phyloP scores from a whole-genome alignment of 78 protist species.

The Paratrimastix pyriformis region DNA sequence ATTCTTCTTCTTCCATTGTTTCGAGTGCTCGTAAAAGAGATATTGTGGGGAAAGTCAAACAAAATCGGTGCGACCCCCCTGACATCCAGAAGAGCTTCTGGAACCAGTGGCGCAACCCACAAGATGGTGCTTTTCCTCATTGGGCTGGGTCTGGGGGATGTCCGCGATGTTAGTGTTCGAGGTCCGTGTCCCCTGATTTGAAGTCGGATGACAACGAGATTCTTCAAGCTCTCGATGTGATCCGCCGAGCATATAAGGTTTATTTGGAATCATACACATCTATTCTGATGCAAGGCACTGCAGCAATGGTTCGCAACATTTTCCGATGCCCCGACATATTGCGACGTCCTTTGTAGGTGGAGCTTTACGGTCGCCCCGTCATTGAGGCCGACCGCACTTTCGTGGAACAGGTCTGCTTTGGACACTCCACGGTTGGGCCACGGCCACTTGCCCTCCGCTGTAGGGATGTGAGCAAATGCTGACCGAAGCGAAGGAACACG shows the following conservation, averaged over 20 bases:
- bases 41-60: no score
- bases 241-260: conserved; percentile 55
- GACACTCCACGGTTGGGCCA: neutral
- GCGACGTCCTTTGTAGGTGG: conserved; percentile 32
- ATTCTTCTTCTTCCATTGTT: no score
- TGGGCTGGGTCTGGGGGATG: conserved; percentile 96
- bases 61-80: no score
- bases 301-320: conserved; percentile 7
- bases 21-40: no score
- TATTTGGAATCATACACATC: conserved; percentile 94
- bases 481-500: conserved; percentile 32
- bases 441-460: neutral
- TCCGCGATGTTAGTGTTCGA: conserved; percentile 89
- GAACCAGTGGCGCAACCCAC: neutral
- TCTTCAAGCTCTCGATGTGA: conserved; percentile 78
- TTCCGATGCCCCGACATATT: neutral
- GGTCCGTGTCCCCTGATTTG: conserved; percentile 94
- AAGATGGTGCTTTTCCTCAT: conserved; percentile 64
- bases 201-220: conserved; percentile 92
- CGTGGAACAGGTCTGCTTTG: neutral
- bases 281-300: conserved; percentile 40
- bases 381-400: conserved; percentile 83
- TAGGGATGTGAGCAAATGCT: conserved; percentile 72
- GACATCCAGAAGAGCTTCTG: no score
- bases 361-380: conserved; percentile 56